These are phyloP conservation scores for Blastocystis sp. DNA, from an alignment of 352 stramenopile genomes.

Conservation along the genomic window DNA sequence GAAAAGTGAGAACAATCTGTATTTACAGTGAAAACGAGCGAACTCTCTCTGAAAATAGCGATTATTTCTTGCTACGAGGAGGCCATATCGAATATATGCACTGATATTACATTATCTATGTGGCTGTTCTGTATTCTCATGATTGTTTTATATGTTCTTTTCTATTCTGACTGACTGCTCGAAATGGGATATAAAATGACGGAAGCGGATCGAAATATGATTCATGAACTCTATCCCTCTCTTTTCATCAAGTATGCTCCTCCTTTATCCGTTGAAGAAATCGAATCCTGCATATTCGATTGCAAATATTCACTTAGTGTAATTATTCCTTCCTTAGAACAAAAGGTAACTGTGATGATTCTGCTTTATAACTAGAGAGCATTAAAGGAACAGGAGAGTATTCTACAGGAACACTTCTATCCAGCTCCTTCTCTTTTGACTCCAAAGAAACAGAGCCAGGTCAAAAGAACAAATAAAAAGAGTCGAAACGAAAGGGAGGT, in stretches of 20 bases:
- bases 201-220: neutral
- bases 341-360: neutral
- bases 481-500: neutral
- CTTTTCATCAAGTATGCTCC: neutral
- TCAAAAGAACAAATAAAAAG: neutral
- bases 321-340: neutral
- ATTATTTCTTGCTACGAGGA: neutral
- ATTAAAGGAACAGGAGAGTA: neutral
- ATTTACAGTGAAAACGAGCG: neutral
- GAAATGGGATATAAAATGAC: neutral
- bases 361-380: neutral
- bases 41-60: neutral
- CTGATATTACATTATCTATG: too few relatives aligned
- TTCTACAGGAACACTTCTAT: neutral
- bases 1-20: too few relatives aligned
- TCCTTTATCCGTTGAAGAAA: neutral
- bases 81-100: neutral
- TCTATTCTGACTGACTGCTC: neutral
- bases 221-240: slow-evolving; percentile 27
- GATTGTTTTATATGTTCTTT: too few relatives aligned
- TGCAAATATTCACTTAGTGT: neutral
- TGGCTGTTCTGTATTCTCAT: too few relatives aligned
- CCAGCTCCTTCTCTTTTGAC: neutral
- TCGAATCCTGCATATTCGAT: neutral
- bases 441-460: neutral